phyloP scores from a whole-genome alignment of 2,329 filamentous ascomycete genomes.

The Rutstroemia sp. region DNA sequence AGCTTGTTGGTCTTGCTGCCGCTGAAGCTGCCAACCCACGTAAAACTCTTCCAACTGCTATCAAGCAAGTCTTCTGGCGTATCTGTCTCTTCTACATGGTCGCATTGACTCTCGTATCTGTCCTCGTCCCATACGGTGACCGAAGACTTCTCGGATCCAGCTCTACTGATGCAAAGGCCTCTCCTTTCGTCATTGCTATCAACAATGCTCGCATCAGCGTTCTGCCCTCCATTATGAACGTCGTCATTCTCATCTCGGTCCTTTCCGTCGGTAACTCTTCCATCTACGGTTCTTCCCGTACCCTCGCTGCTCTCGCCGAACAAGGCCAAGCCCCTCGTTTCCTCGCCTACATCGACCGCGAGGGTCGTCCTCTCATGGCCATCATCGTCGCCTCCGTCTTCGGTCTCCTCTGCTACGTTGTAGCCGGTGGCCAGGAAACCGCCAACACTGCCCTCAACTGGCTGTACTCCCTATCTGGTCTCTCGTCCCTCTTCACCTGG shows the following conservation, averaged over 20 bases:
- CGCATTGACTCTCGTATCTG: conserved; percentile 43
- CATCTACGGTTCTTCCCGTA: conserved; percentile 53
- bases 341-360: conserved; percentile 50
- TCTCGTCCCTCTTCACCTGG: conserved; percentile 55
- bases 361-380: conserved; percentile 47
- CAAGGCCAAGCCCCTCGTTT: conserved; percentile 51
- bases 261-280: conserved; percentile 51
- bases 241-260: conserved; percentile 51
- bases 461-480: conserved; percentile 56
- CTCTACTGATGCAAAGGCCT: conserved; percentile 33
- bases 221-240: conserved; percentile 51
- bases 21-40: conserved; percentile 44
- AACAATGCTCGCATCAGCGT: conserved; percentile 44
- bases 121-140: conserved; percentile 41
- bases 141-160: conserved; percentile 30
- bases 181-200: conserved; percentile 52
- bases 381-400: conserved; percentile 31
- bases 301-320: conserved; percentile 50
- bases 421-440: conserved; percentile 42
- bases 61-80: conserved; percentile 49
- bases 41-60: conserved; percentile 41
- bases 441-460: conserved; percentile 50
- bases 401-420: conserved; percentile 41
- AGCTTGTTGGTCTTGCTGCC: conserved; percentile 45
- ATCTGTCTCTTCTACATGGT: conserved; percentile 46